A percentile compares a stretch with the other conserved stretches of the same genome.
These are phyloP conservation scores for Heliocybe sulcata DNA, from an alignment of 1,284 basidiomycete species.

Conservation along the genomic window DNA sequence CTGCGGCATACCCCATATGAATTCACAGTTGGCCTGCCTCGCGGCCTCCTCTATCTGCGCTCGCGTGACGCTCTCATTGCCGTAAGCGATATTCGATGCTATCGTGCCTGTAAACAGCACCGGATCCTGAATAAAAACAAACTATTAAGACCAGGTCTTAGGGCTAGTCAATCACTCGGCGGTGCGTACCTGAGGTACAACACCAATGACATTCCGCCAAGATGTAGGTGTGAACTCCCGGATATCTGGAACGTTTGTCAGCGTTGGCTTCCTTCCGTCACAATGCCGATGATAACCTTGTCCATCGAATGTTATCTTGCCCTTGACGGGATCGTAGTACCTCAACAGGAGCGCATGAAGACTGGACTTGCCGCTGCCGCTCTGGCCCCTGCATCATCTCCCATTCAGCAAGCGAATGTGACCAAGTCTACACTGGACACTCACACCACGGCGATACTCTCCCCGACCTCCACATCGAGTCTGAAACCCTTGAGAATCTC, in stretches of 20 bases:
- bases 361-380: constrained; percentile 89
- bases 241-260: too few species aligned
- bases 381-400: constrained; percentile 58
- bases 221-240: constrained; percentile 76
- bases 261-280: too few species aligned
- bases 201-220: constrained; percentile 83
- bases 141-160: too few species aligned
- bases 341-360: constrained; percentile 84
- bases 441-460: constrained; percentile 88
- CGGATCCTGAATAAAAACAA: constrained; percentile 66
- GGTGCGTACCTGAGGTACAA: constrained; percentile 67
- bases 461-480: constrained; percentile 73
- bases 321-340: constrained; percentile 88
- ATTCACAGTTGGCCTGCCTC: constrained; percentile 90
- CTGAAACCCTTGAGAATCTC: constrained; percentile 75
- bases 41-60: constrained; percentile 87
- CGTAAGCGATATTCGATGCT: constrained; percentile 91
- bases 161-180: not conserved
- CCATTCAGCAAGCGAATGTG: constrained; percentile 1
- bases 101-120: constrained; percentile 84
- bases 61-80: constrained; percentile 64
- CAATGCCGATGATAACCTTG: too few species aligned
- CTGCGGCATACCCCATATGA: constrained; percentile 87
- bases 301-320: constrained; percentile 81
- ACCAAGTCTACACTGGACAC: constrained; percentile 33